Evolutionary conservation across 2,329 filamentous ascomycete species (phyloP).

Genomic region (Akanthomyces dipterigenus): DNA sequence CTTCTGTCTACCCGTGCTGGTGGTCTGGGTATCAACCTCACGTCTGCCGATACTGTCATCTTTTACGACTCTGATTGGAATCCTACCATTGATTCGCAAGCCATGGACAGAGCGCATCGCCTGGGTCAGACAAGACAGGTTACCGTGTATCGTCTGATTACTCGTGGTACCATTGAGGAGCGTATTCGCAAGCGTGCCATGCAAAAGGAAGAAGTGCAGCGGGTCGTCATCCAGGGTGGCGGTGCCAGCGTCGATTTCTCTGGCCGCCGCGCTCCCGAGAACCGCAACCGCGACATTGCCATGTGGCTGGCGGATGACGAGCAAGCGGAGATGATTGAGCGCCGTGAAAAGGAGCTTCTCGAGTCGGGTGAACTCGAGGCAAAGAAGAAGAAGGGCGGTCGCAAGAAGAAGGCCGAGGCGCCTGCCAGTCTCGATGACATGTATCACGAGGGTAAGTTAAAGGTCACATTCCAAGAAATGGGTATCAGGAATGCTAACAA

Average conservation of each 20-base stretch:
- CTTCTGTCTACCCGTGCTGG: slow-evolving; percentile 90
- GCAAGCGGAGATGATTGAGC: slow-evolving; percentile 88
- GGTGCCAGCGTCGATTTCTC: slow-evolving; percentile 95
- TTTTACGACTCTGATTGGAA: slow-evolving; percentile 99
- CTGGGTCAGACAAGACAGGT: slow-evolving; percentile 93
- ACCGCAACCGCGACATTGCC: slow-evolving; percentile 94
- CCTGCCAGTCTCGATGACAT: slow-evolving; percentile 80
- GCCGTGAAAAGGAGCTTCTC: slow-evolving; percentile 79
- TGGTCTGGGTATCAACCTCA: slow-evolving; percentile 96
- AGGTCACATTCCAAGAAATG: not conserved
- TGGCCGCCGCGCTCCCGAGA: slow-evolving; percentile 77
- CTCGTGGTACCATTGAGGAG: slow-evolving; percentile 92
- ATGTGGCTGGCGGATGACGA: slow-evolving; percentile 99
- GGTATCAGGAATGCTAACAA: slow-evolving; percentile 19
- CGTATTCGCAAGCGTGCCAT: slow-evolving; percentile 93
- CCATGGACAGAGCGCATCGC: slow-evolving; percentile 98
- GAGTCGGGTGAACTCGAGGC: slow-evolving; percentile 64
- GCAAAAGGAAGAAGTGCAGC: slow-evolving; percentile 98
- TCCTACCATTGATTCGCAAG: slow-evolving; percentile 95
- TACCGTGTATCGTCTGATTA: slow-evolving; percentile 96
- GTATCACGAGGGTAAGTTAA: slow-evolving; percentile 90
- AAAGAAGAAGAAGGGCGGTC: slow-evolving; percentile 55
- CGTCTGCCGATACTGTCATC: slow-evolving; percentile 94
- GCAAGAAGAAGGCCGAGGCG: slow-evolving; percentile 47
- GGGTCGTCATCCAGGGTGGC: slow-evolving; percentile 90